Conservation (phyloP, 495 filamentous ascomycete species). For the Trichoderma parareesei region DNA sequence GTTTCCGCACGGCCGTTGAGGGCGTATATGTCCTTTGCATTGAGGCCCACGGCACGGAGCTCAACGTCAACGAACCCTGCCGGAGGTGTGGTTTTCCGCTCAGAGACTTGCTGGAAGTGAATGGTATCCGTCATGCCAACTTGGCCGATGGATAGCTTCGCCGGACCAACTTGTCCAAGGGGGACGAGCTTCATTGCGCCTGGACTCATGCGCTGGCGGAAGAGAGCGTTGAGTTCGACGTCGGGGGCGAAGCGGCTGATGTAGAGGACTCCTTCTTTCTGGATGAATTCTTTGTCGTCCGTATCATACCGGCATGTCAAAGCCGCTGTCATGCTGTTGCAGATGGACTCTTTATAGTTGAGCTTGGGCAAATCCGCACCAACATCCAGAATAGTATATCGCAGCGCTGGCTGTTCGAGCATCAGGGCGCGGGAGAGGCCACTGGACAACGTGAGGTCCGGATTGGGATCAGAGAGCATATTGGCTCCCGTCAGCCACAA, state of each 20-base stretch:
- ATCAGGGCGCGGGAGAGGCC: conserved; percentile 30
- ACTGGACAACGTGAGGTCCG: conserved; percentile 22
- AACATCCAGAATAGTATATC: conserved; percentile 24
- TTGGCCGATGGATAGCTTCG: conserved; percentile 15
- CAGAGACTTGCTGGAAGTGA: conserved; percentile 34
- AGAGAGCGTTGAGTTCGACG: conserved; percentile 17
- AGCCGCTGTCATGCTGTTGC: background rate
- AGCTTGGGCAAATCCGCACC: conserved; percentile 12
- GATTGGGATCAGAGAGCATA: conserved; percentile 17
- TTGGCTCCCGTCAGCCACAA: conserved; percentile 28
- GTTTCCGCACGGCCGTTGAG: background rate
- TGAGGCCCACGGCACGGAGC: conserved; percentile 34
- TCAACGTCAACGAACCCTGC: conserved; percentile 39
- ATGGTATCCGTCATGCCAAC: conserved; percentile 40
- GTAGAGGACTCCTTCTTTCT: conserved; percentile 18
- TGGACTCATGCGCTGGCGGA: conserved; percentile 16
- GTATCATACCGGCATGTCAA: conserved; percentile 6
- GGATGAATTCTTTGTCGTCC: conserved; percentile 20
- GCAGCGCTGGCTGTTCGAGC: conserved; percentile 31
- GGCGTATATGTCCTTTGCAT: conserved; percentile 22
- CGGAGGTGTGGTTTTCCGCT: conserved; percentile 19
- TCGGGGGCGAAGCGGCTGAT: conserved; percentile 24
- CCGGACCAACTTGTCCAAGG: conserved; percentile 13
- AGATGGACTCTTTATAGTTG: background rate
- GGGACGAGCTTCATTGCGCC: conserved; percentile 11